A percentile compares a stretch with the other conserved stretches of the same genome.
phyloP scores from a whole-genome alignment of 2,329 filamentous ascomycete species.

The Xylariaceae sp. region DNA sequence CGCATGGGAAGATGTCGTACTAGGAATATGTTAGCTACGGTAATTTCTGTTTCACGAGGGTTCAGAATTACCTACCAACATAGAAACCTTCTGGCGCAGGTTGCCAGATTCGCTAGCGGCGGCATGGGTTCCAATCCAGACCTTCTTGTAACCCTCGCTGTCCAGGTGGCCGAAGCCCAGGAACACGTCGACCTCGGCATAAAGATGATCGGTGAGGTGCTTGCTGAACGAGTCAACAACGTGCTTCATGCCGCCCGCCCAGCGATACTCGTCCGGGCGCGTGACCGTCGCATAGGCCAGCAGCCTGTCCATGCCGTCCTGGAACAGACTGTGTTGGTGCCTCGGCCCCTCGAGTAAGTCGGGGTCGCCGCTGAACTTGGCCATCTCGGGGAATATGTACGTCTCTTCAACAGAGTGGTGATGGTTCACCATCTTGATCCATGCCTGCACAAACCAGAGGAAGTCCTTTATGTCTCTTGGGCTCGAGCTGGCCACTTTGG shows the following conservation, averaged over 20 bases:
- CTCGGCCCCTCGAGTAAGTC: conserved; percentile 38
- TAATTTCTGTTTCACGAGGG: neutral
- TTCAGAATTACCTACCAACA: conserved; percentile 16
- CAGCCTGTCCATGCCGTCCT: conserved; percentile 33
- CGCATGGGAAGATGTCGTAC: conserved; percentile 28
- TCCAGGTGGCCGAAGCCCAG: conserved; percentile 28
- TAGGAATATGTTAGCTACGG: conserved; percentile 1
- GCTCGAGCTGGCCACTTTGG: conserved; percentile 19
- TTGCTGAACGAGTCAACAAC: conserved; percentile 29
- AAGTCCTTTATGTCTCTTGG: conserved; percentile 32
- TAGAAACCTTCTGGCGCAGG: neutral
- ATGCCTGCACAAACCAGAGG: conserved; percentile 36
- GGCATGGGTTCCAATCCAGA: conserved; percentile 20
- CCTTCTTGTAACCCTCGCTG: conserved; percentile 18
- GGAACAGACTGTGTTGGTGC: conserved; percentile 40
- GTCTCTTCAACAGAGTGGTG: conserved; percentile 41
- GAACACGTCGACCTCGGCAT: conserved; percentile 34
- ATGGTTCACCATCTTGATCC: conserved; percentile 40
- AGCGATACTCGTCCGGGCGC: conserved; percentile 27
- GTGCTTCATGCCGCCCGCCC: conserved; percentile 30
- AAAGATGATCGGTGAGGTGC: conserved; percentile 30
- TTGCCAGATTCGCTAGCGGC: conserved; percentile 20
- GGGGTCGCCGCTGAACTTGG: conserved; percentile 33
- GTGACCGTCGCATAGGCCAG: conserved; percentile 32
- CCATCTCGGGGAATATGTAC: conserved; percentile 40